Evolutionary conservation across 2,329 filamentous ascomycete species (phyloP), one percentile per base, ranked within the genome.

Genomic region (Hyphodiscus sp.): DNA sequence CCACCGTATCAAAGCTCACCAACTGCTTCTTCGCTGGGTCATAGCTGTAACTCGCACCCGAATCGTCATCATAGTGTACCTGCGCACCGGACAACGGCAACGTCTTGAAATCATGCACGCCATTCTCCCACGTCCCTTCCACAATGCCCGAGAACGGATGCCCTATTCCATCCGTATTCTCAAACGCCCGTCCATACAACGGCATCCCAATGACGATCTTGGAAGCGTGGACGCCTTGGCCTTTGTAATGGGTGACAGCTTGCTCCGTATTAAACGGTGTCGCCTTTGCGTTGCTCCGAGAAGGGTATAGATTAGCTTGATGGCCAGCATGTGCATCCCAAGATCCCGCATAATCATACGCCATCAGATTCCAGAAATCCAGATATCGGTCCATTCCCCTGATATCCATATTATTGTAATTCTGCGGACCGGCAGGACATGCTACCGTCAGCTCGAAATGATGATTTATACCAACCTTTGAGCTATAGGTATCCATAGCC

Each of bases 121-220:
- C 91, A 8, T 79, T 76, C 73, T 96, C 91, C 87, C 88, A 96
- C 52, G 80, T 87, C 0, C 91, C 92, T 51, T 84, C 76, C 1
- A 91, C 91, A 9, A 89, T 76, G 7, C 90, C 91, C 47, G 70
- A 79, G 71, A 79, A 96, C 0, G 81, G 72, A 30, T 75, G 69
- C 1, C 92, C 92, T 0, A 82, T 79, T 0, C 91, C 91, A 23
- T 86, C 78, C 0, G 92, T 96, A 59, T 83, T 81, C 61, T 83
- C 77, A 68, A 96, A 97, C 0, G 89, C 83, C 38, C 91, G 87
- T 1, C 92, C 92, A 67, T 96, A 97, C 13, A 97, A 74, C 1
- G 92, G 91, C 87, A 96, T 92, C 2, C 92, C 91, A 15, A 96
- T 70, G 2, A 96, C 87, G 51, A 97, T 81, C 72, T 96, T 96